Base-by-base conservation (phyloP, 257 asterid genomes). In the Solanum lignicaule region DNA sequence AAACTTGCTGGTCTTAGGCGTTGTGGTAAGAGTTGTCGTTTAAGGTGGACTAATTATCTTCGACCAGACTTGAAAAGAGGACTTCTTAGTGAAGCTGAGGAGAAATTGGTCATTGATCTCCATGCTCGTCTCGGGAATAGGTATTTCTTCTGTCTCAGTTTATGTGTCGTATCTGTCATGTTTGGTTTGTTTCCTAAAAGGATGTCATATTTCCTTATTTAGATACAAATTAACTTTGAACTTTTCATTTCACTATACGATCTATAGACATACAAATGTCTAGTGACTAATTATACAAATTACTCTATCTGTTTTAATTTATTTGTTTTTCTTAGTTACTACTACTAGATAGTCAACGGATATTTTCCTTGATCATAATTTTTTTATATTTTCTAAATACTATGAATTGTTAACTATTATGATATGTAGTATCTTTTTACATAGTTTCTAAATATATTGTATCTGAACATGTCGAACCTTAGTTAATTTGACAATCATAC, bases 1-100 rank as follows among this genome's bases (percentile, higher is more conserved):
- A 96, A 96, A 91, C 94, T 96, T 36, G 99, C 99, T n/a, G 99
- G 99, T 3, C 98, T 96, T 27, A 92, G 98, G 87, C 99, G 99
- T 35, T 96, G 99, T 27, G 99, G 99, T 62, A 96, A 96, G 93
- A 96, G 99, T 88, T 96, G 98, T 83, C 94, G 99, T 33, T 98
- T 96, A 86, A 95, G 99, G 11, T 96, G 99, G 98, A 96, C 99
- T 5, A 96, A 96, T 38, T 96, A 96, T 65, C 99, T 96, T 87
- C 99, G 99, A 41, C 99, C 99, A 0, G 99, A 96, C 93, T 90
- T 96, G 90, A 96, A 96, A 91, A 90, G 99, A 25, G 99, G 99
- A 5, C 98, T 96, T 72, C 99, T 96, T 39, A 94, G 93, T 9
- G 95, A 94, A 10, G 93, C 93, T 18, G 99, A 96, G 94, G 99